Evolutionary conservation across 176 grass and related monocot species (phyloP), one percentile per base, ranked within the genome.

Genomic region (Elaeis guineensis): DNA sequence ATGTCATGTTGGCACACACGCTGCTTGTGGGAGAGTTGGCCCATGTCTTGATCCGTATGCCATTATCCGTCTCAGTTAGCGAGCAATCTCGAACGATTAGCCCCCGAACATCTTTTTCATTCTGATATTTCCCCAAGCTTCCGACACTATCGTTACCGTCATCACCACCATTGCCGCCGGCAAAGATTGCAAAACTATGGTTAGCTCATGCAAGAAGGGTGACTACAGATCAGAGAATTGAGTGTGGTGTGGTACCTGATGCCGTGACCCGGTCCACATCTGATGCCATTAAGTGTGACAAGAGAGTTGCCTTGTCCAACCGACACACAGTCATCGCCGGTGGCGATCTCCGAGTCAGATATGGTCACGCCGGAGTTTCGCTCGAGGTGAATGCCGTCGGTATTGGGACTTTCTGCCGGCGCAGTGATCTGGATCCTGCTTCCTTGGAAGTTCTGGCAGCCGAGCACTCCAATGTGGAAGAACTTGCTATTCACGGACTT

Each of bases 11-110:
- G 0, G 50, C 49, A 4, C 71, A 81, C 0, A 25, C 11, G 63
- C 75, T 88, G 44, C 21, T 64, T 6, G 64, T 49, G 0, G 81
- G 89, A 6, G 84, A 85, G 75, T 89, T 70, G 53, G 75, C 71
- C 89, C 89, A 95, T 0, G 89, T 89, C 71, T 95, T 95, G 54
- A 95, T 89, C 44, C 84, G 81, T 1, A 89, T 48, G 4, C 89
- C 81, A 16, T 85, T 89, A 23, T 25, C 63, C 5, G 84, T 89
- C n/a, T 60, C 75, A 5, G 26, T 51, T 17, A 95, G 67, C 3
- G 23, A 79, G 71, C 82, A 73, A 65, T 82, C 61, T 6, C 44
- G 59, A 29, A 94, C 64, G 1, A 82, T 28, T 29, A 95, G 17
- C 5, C 64, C 44, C 35, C 23, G 56, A 19, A 95, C 85, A 44